Evolutionary conservation across 768 basidiomycete genomes (phyloP), one percentile per base, ranked within the genome.

Genomic region (Auricularia auricula-judae): DNA sequence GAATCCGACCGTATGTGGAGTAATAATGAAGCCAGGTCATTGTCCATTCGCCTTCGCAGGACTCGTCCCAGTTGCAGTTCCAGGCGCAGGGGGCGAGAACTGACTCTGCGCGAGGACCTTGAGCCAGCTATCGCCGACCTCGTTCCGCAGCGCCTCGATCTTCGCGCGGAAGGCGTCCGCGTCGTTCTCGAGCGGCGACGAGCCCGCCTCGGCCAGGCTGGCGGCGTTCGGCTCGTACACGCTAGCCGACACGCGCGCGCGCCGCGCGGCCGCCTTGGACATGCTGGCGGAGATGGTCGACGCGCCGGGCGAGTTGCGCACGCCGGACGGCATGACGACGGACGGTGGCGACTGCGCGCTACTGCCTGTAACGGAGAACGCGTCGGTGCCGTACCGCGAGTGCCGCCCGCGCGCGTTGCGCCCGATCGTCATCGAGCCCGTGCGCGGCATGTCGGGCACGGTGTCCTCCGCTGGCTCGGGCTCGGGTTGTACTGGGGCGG

Each of bases 111-210:
- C 89, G 70, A 89, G 86, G 39, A 93, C 90, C 73, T 88, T 89
- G 70, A 95, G 70, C 91, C 91, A 95, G 10, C 86, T 85, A 29
- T 94, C 93, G 2, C 93, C 93, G 81, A 94, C 92, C 70, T 95
- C 93, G 65, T 84, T 81, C 73, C 90, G 86, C 72, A 95, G 70
- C 18, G 86, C 86, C 77, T 94, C 93, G 62, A 95, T 88, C 69
- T 81, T 81, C 64, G 83, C 82, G 59, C 93, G 81, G 73, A 89
- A 91, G 54, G 85, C 81, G 65, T 91, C 91, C 33, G 82, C 88
- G 67, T 83, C 80, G 68, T 77, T 70, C 56, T 23, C 29, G 65
- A 81, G 72, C 70, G 79, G 76, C 33, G 71, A 70, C 34, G 70
- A 71, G 33, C 68, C 72, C 61, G 68, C 64, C n/a, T 67, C 66